Conservation (phyloP, 164 flowering plant genomes). For the Vitis rotundifolia region DNA sequence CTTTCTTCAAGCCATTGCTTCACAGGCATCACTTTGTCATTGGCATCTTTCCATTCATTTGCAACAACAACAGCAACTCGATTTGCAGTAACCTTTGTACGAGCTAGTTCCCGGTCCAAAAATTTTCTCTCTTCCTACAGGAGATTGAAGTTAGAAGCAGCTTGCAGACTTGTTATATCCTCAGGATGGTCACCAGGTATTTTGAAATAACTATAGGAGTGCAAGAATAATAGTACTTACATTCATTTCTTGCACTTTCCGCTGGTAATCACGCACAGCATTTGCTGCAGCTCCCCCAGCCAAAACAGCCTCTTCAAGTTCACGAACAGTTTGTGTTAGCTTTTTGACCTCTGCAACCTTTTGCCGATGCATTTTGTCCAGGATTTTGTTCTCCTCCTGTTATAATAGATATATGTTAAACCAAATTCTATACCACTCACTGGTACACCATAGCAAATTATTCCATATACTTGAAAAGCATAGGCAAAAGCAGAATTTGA, state of each 20-base stretch:
- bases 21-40: conserved; percentile 90
- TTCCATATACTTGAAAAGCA: not conserved
- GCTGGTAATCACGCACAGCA: conserved; percentile 72
- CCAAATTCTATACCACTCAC: not conserved
- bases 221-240: conserved; percentile 27
- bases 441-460: not conserved
- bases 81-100: conserved; percentile 76
- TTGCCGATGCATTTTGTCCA: conserved; percentile 73
- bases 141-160: conserved; percentile 9
- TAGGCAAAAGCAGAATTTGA: not conserved
- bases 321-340: conserved; percentile 69
- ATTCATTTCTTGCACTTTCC: conserved; percentile 76
- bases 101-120: conserved; percentile 79
- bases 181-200: not conserved
- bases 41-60: conserved; percentile 90
- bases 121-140: conserved; percentile 67
- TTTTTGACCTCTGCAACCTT: conserved; percentile 74
- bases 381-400: conserved; percentile 71
- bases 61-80: conserved; percentile 85
- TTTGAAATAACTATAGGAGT: not conserved
- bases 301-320: conserved; percentile 76
- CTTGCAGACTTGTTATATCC: not conserved
- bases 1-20: conserved; percentile 87
- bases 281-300: conserved; percentile 83
- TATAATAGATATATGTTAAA: not conserved